phyloP scores from a whole-genome alignment of 2,329 filamentous ascomycete species.

The Mycosphaerella sp. region DNA sequence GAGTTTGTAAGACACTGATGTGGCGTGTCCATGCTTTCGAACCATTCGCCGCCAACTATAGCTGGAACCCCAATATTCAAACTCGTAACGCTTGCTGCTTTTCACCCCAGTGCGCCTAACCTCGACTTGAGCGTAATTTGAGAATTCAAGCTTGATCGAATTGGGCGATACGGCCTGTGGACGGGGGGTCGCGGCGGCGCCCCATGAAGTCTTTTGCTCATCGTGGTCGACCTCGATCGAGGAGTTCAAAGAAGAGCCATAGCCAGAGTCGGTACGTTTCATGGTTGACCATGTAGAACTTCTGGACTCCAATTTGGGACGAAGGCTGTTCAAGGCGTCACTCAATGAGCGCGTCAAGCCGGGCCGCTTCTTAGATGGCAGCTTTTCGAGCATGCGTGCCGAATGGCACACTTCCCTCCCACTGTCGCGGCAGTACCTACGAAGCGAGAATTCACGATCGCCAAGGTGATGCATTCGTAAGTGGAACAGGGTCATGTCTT shows the following conservation, averaged over 20 bases:
- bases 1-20: constrained; percentile 71
- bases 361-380: constrained; percentile 42
- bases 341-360: constrained; percentile 54
- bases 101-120: constrained; percentile 63
- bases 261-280: constrained; percentile 54
- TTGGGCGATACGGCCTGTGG: constrained; percentile 40
- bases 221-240: constrained; percentile 36
- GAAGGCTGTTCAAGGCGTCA: constrained; percentile 52
- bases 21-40: constrained; percentile 58
- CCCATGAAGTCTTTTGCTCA: constrained; percentile 46
- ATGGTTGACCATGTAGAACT: constrained; percentile 37
- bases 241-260: constrained; percentile 39
- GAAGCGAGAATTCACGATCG: constrained; percentile 79
- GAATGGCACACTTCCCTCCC: constrained; percentile 89
- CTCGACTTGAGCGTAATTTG: constrained; percentile 92
- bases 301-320: constrained; percentile 50
- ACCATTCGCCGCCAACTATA: constrained; percentile 77
- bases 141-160: constrained; percentile 85
- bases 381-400: constrained; percentile 60
- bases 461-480: constrained; percentile 88
- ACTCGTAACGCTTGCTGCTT: constrained; percentile 71
- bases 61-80: constrained; percentile 83
- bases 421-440: constrained; percentile 86
- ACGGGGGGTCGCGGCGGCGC: constrained; percentile 8
- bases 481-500: constrained; percentile 75